Base-by-base conservation (phyloP, 2,329 filamentous ascomycete genomes). In the Bisporella sp. region DNA sequence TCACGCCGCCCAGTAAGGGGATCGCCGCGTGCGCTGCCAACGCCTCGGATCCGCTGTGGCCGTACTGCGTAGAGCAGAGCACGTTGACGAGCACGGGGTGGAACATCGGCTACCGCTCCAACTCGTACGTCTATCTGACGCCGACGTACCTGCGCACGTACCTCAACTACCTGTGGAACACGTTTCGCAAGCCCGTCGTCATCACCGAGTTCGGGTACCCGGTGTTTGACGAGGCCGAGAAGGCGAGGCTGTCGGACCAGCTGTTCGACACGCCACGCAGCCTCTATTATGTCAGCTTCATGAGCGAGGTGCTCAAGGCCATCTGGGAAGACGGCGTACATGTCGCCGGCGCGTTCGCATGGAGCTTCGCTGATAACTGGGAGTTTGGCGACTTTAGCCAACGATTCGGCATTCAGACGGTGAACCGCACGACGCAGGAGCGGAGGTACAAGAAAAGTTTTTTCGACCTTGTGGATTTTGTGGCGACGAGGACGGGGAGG, bases 111-210 rank as follows among this genome's bases (percentile, higher is more conserved):
- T 79, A 81, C 54, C 68, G 71, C 9, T 79, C 76, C 2, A 67
- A 78, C 33, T 70, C 70, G 2, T 79, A 81, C 58, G 73, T 77
- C n/a, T 81, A 82, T 63, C 74, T 76, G 33, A 76, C 80, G 0
- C 80, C 79, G 0, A 71, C 69, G 2, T 82, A 79, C 56, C 70
- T 84, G n/a, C 71, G 77, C 47, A 70, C 69, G 48, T 75, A 77
- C 54, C 68, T 81, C 4, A 73, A 69, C 55, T 83, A 82, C 58
- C 65, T 84, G 2, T 79, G 74, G 69, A 81, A 81, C 62, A 81
- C 75, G 0, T 84, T 75, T 69, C 71, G 65, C 32, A 61, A 64
- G 0, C 74, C 75, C 0, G 66, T 77, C 6, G 39, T 70, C 4
- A 60, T 71, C 39, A 41, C 73, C 5, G 79, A 83, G 59, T 81